These are phyloP conservation scores for Russula olivacea DNA, from an alignment of 768 basidiomycete species.

Conservation along the genomic window DNA sequence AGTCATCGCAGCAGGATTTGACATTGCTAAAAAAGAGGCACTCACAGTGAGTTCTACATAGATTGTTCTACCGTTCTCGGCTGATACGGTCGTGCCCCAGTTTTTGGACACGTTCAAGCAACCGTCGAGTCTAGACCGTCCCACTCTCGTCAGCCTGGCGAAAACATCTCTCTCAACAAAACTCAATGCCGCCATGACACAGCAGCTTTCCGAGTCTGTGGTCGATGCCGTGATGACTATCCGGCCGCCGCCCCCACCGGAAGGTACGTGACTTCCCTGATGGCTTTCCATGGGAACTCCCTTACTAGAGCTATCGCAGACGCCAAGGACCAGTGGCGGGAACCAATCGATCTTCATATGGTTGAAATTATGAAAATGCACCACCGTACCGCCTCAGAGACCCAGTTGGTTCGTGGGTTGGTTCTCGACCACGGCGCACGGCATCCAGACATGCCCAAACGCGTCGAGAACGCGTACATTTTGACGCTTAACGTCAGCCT, in stretches of 20 bases:
- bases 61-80: constrained; percentile 25
- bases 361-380: constrained; percentile 99
- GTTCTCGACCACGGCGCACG: constrained; percentile 96
- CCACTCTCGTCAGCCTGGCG: constrained; percentile 89
- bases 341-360: constrained; percentile 98
- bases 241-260: constrained; percentile 56
- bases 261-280: constrained; percentile 39
- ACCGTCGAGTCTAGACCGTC: constrained; percentile 69
- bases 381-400: constrained; percentile 96
- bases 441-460: constrained; percentile 99
- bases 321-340: constrained; percentile 60
- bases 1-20: constrained; percentile 91
- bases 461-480: constrained; percentile 93
- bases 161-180: constrained; percentile 96
- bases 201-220: constrained; percentile 83
- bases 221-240: constrained; percentile 94
- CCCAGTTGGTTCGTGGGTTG: constrained; percentile 89
- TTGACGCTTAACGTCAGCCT: constrained; percentile 94
- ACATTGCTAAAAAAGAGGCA: constrained; percentile 96
- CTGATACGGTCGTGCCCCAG: constrained; percentile 38
- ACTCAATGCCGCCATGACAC: constrained; percentile 73
- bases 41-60: constrained; percentile 53
- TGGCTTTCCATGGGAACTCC: constrained; percentile 27
- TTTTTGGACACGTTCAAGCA: constrained; percentile 92
- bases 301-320: constrained; percentile 37